Evolutionary conservation across 140 eudicot genomes (phyloP).

Genomic region (Bidens hawaiensis): DNA sequence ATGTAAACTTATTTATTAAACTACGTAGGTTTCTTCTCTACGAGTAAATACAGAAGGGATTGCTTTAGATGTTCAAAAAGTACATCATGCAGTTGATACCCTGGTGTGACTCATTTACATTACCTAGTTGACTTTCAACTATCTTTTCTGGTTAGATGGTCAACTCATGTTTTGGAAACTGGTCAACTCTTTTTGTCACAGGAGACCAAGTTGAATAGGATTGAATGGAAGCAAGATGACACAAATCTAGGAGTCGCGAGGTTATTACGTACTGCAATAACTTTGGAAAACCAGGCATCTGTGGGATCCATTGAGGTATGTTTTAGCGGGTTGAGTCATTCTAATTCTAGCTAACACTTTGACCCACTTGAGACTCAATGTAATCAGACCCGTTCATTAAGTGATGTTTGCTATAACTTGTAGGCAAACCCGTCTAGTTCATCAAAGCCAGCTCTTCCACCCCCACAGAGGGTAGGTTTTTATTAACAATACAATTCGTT

Average conservation of each 20-base stretch:
- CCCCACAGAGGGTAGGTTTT: constrained; percentile 52
- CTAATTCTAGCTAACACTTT: background rate
- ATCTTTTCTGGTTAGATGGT: background rate
- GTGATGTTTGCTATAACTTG: background rate
- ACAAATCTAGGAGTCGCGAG: constrained; percentile 36
- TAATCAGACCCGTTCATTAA: background rate
- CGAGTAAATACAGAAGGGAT: constrained; percentile 41
- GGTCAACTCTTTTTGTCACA: constrained; percentile 23
- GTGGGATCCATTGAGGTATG: constrained; percentile 21
- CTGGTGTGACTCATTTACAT: constrained; percentile 46
- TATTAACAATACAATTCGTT: background rate
- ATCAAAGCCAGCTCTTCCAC: constrained; percentile 59
- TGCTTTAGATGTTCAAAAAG: constrained; percentile 52
- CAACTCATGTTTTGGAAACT: constrained; percentile 1
- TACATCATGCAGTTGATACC: constrained; percentile 56
- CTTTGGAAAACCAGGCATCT: constrained; percentile 28
- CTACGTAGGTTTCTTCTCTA: constrained; percentile 48
- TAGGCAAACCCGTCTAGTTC: constrained; percentile 56
- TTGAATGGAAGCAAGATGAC: constrained; percentile 58
- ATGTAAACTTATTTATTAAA: background rate
- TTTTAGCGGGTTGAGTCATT: background rate
- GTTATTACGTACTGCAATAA: constrained; percentile 25
- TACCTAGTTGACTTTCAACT: background rate
- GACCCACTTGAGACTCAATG: background rate
- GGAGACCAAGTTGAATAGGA: constrained; percentile 62